Base-by-base conservation (phyloP, 768 basidiomycete genomes). In the Amanita muscaria region DNA sequence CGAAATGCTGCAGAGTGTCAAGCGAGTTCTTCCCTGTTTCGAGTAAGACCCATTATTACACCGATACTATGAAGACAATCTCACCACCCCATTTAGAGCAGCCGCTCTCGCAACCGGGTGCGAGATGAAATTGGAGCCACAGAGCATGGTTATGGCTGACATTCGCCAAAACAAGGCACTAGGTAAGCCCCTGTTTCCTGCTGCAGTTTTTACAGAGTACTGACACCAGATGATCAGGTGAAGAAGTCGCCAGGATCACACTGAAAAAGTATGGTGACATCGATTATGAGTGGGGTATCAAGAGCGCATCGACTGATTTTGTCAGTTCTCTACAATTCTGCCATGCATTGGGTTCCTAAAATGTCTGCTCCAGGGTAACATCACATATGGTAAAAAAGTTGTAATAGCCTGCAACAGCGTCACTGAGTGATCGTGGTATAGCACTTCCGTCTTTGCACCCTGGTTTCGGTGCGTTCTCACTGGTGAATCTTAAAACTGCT, bases 261-360 rank as follows among this genome's bases (percentile, higher is more conserved):
- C 61, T 70, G 14, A 77, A 74, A 49, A 76, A 76, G 44, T 83
- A 79, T 47, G 83, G 81, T 0, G 61, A 62, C 2, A 67, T 83
- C 44, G 79, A 83, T 56, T 74, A 79, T 53, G 72, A 74, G 48
- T 79, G 76, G 70, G 80, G 85, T 34, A 83, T 83, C 52, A 62
- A 66, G 4, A 71, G 70, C 35, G 87, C 84, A 10, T 89, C 85
- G 4, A 89, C 88, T 2, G 88, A 89, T 57, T 89, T 90, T 51
- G 88, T 88, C 53, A 66, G 83, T 64, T 7, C 15, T 2, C 12
- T 29, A 19, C 3, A 10, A 5, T 18, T 6, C 37, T 27, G 30
- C 22, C 29, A 30, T 40, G 18, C 7, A 23, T 27, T 32, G 10
- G 1, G 14, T 29, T n/a, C n/a, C n/a, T n/a, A n/a, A n/a, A n/a